Conservation (phyloP, 75 land plant species). For the Isoetes taiwanensis region DNA sequence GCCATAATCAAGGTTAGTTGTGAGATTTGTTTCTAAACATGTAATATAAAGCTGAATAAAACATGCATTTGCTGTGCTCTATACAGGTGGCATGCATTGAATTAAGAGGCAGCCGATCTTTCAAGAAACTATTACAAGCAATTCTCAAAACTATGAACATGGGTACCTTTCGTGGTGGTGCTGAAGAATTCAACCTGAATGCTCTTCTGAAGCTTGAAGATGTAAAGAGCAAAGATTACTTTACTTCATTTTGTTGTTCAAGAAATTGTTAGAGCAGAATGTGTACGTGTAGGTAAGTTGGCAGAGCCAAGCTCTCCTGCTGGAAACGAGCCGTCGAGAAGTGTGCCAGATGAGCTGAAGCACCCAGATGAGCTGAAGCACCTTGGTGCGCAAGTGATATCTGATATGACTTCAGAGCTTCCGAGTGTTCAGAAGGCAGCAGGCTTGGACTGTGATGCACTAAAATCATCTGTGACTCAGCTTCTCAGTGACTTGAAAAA, state of each 20-base stretch:
- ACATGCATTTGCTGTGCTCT: no score
- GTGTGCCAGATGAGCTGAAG: no score
- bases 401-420: neutral
- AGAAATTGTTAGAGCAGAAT: neutral
- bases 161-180: neutral
- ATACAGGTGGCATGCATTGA: constrained; percentile 1
- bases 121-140: constrained; percentile 4
- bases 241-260: neutral
- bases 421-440: constrained; percentile 1
- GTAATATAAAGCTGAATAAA: no score
- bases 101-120: neutral
- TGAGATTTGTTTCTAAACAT: no score
- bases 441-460: neutral
- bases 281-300: neutral
- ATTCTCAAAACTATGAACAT: neutral
- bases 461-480: neutral
- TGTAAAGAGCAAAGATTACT: neutral
- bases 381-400: neutral
- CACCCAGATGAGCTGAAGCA: constrained; percentile 5
- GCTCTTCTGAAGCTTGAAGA: neutral
- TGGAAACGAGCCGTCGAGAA: neutral
- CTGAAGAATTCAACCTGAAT: constrained; percentile 1
- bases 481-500: neutral
- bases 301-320: neutral
- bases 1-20: neutral